These are phyloP conservation scores for Ogataea angusta DNA, from an alignment of 805 yeast species.

Conservation along the genomic window DNA sequence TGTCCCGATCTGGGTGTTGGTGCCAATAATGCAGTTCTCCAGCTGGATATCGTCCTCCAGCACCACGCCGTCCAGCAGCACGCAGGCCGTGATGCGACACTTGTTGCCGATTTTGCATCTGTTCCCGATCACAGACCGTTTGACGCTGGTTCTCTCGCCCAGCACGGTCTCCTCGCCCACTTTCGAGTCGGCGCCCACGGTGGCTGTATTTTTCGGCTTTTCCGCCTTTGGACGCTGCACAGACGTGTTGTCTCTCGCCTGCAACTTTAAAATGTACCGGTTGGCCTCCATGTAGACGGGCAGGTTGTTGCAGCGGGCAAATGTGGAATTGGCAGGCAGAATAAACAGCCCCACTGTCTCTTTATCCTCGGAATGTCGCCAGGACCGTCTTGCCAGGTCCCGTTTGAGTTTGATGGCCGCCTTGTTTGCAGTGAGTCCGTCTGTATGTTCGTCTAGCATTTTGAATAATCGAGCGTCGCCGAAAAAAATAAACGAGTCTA, in stretches of 20 bases:
- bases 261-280: conserved; percentile 64
- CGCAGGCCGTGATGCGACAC: conserved; percentile 85
- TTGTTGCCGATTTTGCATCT: conserved; percentile 77
- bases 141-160: conserved; percentile 83
- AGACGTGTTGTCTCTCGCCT: conserved; percentile 41
- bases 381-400: conserved; percentile 85
- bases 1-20: conserved; percentile 55
- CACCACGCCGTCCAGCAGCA: conserved; percentile 64
- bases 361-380: conserved; percentile 66
- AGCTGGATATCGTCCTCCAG: conserved; percentile 74
- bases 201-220: conserved; percentile 55
- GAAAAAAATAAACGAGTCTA: conserved; percentile 72
- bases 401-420: conserved; percentile 69
- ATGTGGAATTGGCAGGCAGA: conserved; percentile 65
- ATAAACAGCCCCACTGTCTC: conserved; percentile 69
- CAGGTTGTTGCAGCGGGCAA: conserved; percentile 74
- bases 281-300: conserved; percentile 89
- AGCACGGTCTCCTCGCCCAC: conserved; percentile 66
- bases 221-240: conserved; percentile 25
- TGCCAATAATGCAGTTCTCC: conserved; percentile 88
- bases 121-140: conserved; percentile 76
- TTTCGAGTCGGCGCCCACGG: conserved; percentile 82
- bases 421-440: conserved; percentile 34
- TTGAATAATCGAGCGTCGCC: conserved; percentile 52
- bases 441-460: conserved; percentile 41